Percentiles rank a stretch among this genome's conserved stretches.
Conservation (phyloP, 495 filamentous ascomycete species). For the Cryomyces antarcticus region DNA sequence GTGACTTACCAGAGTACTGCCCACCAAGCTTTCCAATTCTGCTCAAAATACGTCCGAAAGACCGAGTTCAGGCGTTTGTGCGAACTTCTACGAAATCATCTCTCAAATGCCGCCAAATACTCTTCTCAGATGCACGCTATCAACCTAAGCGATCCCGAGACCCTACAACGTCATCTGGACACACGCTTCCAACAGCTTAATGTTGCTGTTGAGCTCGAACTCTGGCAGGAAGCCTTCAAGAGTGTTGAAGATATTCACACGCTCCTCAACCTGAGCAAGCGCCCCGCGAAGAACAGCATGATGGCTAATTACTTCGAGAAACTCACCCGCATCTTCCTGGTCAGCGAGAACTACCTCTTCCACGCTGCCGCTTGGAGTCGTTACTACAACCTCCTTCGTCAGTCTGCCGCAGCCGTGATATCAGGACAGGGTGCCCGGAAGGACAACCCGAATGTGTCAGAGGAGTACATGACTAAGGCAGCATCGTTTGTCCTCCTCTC, state of each 20-base stretch:
- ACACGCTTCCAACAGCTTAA: slow-evolving; percentile 97
- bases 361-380: slow-evolving; percentile 93
- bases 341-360: slow-evolving; percentile 98
- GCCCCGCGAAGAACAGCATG: slow-evolving; percentile 97
- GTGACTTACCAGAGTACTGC: slow-evolving; percentile 96
- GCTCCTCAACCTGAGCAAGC: slow-evolving; percentile 95
- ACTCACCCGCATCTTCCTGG: slow-evolving; percentile 90
- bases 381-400: slow-evolving; percentile 88
- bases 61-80: slow-evolving; percentile 97
- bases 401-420: slow-evolving; percentile 68
- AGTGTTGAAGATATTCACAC: slow-evolving; percentile 98
- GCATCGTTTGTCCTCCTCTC: slow-evolving; percentile 94
- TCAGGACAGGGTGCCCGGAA: slow-evolving; percentile 72
- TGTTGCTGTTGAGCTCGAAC: slow-evolving; percentile 88
- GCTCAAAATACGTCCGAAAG: slow-evolving; percentile 92
- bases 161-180: slow-evolving; percentile 87
- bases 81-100: slow-evolving; percentile 93
- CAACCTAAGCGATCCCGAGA: slow-evolving; percentile 94
- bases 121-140: slow-evolving; percentile 98
- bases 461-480: slow-evolving; percentile 68
- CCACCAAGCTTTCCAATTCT: slow-evolving; percentile 96
- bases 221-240: slow-evolving; percentile 98
- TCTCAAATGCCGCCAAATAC: slow-evolving; percentile 98
- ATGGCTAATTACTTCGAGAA: slow-evolving; percentile 99
- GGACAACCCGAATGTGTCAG: slow-evolving; percentile 76